Conservation (phyloP, 495 filamentous ascomycete species). For the Cercophora sp. region DNA sequence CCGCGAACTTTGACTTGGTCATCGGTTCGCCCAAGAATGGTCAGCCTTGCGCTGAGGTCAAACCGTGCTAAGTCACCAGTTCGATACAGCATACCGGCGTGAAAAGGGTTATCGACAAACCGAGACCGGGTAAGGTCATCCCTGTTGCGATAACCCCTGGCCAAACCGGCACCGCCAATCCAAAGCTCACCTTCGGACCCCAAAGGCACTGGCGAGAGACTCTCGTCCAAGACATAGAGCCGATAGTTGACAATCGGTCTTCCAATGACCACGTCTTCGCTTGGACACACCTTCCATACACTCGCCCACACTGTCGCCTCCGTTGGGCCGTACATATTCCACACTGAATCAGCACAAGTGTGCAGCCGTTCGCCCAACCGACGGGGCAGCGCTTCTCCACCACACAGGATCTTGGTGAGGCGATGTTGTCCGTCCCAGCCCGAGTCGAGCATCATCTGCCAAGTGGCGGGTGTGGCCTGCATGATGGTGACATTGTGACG, state of each 20-base stretch:
- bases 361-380: constrained; percentile 22
- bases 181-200: constrained; percentile 35
- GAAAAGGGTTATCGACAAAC: constrained; percentile 35
- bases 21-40: constrained; percentile 47
- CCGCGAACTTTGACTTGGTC: constrained; percentile 51
- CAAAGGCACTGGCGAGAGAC: constrained; percentile 17
- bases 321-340: constrained; percentile 63
- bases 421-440: not conserved
- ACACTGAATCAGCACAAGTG: constrained; percentile 6
- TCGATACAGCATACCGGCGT: constrained; percentile 38
- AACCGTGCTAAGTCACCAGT: constrained; percentile 52
- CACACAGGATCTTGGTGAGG: constrained; percentile 21
- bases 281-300: constrained; percentile 48
- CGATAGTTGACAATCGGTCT: constrained; percentile 64
- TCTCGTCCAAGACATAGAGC: constrained; percentile 56
- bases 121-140: constrained; percentile 26
- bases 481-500: constrained; percentile 24
- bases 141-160: constrained; percentile 39
- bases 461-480: constrained; percentile 26
- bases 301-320: constrained; percentile 69
- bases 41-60: constrained; percentile 39
- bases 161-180: constrained; percentile 36
- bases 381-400: constrained; percentile 23
- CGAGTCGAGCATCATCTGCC: constrained; percentile 27
- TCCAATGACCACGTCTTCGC: constrained; percentile 69